These are phyloP conservation scores for Cinnamomum micranthum DNA, from an alignment of 164 flowering plant species.

Conservation along the genomic window DNA sequence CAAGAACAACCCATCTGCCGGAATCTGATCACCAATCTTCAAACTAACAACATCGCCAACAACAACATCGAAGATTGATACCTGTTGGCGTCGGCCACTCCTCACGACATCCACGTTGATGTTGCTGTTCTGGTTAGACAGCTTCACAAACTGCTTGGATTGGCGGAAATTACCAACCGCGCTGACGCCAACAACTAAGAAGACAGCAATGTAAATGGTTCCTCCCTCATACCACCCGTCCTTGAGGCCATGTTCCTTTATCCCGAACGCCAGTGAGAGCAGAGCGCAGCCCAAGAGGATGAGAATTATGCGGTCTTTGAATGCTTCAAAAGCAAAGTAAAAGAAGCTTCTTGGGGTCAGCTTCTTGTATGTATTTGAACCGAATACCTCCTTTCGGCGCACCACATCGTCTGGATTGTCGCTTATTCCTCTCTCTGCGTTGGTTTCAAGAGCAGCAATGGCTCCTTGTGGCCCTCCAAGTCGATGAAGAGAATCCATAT, in stretches of 20 bases:
- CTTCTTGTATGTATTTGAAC: constrained; percentile 43
- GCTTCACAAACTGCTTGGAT: constrained; percentile 29
- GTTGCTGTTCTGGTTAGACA: constrained; percentile 32
- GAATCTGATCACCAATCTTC: constrained; percentile 65
- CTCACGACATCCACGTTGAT: constrained; percentile 19
- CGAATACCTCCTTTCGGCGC: constrained; percentile 27
- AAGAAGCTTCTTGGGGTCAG: constrained; percentile 30
- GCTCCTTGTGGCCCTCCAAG: constrained; percentile 43
- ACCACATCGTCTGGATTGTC: constrained; percentile 24
- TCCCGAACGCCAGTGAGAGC: constrained; percentile 45
- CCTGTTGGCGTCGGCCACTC: constrained; percentile 25
- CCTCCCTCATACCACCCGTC: constrained; percentile 58
- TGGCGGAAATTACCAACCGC: constrained; percentile 36
- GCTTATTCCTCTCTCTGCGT: constrained; percentile 36
- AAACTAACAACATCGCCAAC: constrained; percentile 64
- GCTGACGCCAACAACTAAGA: constrained; percentile 40
- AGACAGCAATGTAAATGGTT: constrained; percentile 38
- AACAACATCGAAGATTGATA: constrained; percentile 22
- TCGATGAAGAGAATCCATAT: constrained; percentile 12
- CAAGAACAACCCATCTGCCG: constrained; percentile 67
- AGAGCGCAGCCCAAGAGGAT: constrained; percentile 39
- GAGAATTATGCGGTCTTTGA: constrained; percentile 39
- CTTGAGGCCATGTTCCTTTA: constrained; percentile 32
- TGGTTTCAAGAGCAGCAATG: constrained; percentile 29
- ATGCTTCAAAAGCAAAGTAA: constrained; percentile 36